Evolutionary conservation across 2,329 filamentous ascomycete genomes (phyloP), one percentile per base, ranked within the genome.

Genomic region (Dendrostoma leiphaemia): DNA sequence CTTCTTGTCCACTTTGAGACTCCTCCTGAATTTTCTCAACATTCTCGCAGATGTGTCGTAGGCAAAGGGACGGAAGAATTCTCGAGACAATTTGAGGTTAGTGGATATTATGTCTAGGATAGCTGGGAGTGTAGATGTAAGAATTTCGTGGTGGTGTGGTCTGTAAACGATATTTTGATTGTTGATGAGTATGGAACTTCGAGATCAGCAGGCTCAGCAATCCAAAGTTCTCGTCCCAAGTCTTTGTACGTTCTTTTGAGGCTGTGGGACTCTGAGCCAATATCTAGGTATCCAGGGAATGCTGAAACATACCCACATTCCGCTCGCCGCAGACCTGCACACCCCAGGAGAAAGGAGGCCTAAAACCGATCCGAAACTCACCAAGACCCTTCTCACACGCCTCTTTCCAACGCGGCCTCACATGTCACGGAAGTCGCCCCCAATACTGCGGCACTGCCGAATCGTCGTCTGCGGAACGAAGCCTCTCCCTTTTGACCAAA

Each of bases 341-440:
- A 7, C 12, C 34, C 31, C 26, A 28, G 9, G 15, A 53, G 24
- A 44, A 40, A 32, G 32, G 44, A 21, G 2, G 21, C 38, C 49
- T 38, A 49, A 50, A 56, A 53, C 50, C 19, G 31, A 49, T n/a
- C 38, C 49, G 43, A 56, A 53, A 56, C 50, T 40, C 15, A n/a
- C 46, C 24, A 15, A 15, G 53, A 45, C 51, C 35, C n/a, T 31
- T 31, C 15, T 31, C 26, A 45, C 41, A 45, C n/a, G 26, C 10
- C 26, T 31, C 24, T 24, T 29, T 45, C 3, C 13, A 19, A 13
- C 28, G 15, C 10, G 13, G 21, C 24, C 31, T 23, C 8, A 41
- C 13, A 5, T n/a, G 8, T 6, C 21, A 7, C 23, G 15, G 13
- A 23, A n/a, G 15, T 7, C 9, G n/a, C n/a, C n/a, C n/a, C n/a